Evolutionary conservation across 208 protist genomes (phyloP), one percentile per base, ranked within the genome.

Genomic region (Trypanosoma avium): DNA sequence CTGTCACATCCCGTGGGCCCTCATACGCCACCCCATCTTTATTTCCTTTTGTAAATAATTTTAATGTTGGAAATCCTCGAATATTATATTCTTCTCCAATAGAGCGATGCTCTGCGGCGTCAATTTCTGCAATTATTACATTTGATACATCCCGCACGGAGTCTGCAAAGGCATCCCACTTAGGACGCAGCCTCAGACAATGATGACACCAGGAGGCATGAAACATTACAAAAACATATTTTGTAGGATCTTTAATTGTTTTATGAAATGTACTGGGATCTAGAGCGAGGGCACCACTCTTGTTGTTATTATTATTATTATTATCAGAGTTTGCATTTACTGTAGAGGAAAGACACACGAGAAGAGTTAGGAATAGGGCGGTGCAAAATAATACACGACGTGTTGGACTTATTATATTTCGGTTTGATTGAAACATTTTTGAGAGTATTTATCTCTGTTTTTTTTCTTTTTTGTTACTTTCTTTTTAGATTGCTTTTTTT

Each of bases 121-220:
- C 88, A 22, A 96, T 55, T 46, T 81, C 68, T 21, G 90, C 93
- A 60, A 97, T 88, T 59, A 96, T 62, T 4, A 86, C 79, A 53
- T 85, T 68, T 29, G 47, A 61, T 21, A 30, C 30, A 52, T 67
- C 52, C n/a, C 59, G 61, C 80, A 86, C 81, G 46, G 79, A 52
- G 17, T 75, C 61, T 9, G 77, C 80, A 46, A 97, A 80, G 27
- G 73, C 66, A 62, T 91, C 70, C 81, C 85, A 97, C 22, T 83
- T 84, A 49, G 95, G 93, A 66, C 80, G 88, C 69, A 98, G 85
- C 57, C 82, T 73, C 48, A 97, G 90, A 92, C 97, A 99, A 83
- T 98, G 96, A 26, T 92, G 93, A 60, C 97, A 99, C 97, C 97
- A 99, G 52, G 95, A 90, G 24, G 96, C 97, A 77, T 98, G 98